These are phyloP conservation scores for Penicillium canariense DNA, from an alignment of 495 filamentous ascomycete genomes.

Conservation along the genomic window DNA sequence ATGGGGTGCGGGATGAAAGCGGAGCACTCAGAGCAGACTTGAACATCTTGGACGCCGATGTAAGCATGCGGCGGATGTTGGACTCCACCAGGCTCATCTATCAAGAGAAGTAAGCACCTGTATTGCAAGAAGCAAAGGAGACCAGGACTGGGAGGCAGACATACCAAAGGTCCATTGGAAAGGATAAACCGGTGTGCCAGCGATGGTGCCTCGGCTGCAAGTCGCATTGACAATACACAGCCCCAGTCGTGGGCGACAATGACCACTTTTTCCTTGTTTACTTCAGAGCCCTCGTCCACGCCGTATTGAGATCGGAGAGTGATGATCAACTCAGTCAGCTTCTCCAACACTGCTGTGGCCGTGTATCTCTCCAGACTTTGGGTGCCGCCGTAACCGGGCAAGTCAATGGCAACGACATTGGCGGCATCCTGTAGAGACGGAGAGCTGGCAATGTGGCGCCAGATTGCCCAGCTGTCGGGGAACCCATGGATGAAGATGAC, in stretches of 20 bases:
- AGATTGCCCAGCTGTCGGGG: constrained; percentile 55
- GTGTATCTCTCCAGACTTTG: constrained; percentile 46
- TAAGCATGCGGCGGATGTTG: constrained; percentile 33
- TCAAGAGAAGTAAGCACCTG: background rate
- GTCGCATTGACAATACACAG: constrained; percentile 47
- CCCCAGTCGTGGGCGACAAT: constrained; percentile 60
- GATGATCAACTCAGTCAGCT: constrained; percentile 48
- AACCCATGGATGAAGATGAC: constrained; percentile 59
- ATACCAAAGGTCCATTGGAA: constrained; percentile 49
- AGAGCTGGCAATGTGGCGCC: constrained; percentile 42
- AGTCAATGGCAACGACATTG: constrained; percentile 49
- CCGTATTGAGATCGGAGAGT: constrained; percentile 46
- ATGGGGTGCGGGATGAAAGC: constrained; percentile 34
- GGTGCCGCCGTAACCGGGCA: constrained; percentile 56
- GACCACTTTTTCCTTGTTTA: constrained; percentile 37
- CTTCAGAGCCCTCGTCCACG: constrained; percentile 28
- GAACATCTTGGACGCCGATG: constrained; percentile 46
- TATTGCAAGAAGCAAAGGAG: background rate
- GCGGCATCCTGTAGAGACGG: constrained; percentile 31
- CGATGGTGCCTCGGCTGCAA: constrained; percentile 53
- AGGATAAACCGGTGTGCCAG: constrained; percentile 54
- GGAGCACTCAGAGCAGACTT: constrained; percentile 43
- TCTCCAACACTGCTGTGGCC: constrained; percentile 49
- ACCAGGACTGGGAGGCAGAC: constrained; percentile 21
- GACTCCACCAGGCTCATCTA: constrained; percentile 32